phyloP scores from a whole-genome alignment of 1,284 basidiomycete genomes.

The Tylopilus sp. region DNA sequence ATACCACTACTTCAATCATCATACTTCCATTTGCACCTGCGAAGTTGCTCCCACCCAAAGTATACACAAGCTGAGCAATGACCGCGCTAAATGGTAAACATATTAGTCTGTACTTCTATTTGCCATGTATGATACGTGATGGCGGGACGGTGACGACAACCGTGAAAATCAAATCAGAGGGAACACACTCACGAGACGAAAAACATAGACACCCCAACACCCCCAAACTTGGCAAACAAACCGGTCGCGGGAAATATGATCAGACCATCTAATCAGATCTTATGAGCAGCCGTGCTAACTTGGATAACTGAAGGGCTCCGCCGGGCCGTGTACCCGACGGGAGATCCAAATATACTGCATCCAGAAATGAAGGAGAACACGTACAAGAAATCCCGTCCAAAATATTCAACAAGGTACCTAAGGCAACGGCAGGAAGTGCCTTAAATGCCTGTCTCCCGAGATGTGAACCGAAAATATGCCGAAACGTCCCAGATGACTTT shows the following conservation, averaged over 20 bases:
- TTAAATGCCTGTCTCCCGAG: slow-evolving; percentile 49
- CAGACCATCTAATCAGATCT: slow-evolving; percentile 67
- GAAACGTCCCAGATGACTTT: slow-evolving; percentile 22
- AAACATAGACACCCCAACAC: slow-evolving; percentile 94
- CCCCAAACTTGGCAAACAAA: slow-evolving; percentile 82
- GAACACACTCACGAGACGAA: slow-evolving; percentile 72
- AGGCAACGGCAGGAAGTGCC: slow-evolving; percentile 81
- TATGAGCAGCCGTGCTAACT: slow-evolving; percentile 21
- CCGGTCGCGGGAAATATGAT: slow-evolving; percentile 89
- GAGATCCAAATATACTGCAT: no score
- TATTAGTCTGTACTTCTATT: slow-evolving; percentile 7
- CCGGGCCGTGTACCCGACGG: no score
- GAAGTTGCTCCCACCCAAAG: slow-evolving; percentile 88
- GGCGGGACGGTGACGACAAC: no score
- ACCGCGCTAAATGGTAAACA: slow-evolving; percentile 47
- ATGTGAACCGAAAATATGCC: slow-evolving; percentile 25
- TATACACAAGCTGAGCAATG: slow-evolving; percentile 86
- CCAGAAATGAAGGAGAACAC: slow-evolving; percentile 47
- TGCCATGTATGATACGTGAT: slow-evolving; percentile 1
- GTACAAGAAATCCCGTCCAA: slow-evolving; percentile 91
- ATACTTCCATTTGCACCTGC: slow-evolving; percentile 92
- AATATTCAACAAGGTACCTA: slow-evolving; percentile 89
- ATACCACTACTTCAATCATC: slow-evolving; percentile 97
- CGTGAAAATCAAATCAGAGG: no score
- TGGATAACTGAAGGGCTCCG: no score